A percentile compares a stretch with the other conserved stretches of the same genome.
Evolutionary conservation across 2,329 filamentous ascomycete genomes (phyloP).

Genomic region (Fusarium sp.): DNA sequence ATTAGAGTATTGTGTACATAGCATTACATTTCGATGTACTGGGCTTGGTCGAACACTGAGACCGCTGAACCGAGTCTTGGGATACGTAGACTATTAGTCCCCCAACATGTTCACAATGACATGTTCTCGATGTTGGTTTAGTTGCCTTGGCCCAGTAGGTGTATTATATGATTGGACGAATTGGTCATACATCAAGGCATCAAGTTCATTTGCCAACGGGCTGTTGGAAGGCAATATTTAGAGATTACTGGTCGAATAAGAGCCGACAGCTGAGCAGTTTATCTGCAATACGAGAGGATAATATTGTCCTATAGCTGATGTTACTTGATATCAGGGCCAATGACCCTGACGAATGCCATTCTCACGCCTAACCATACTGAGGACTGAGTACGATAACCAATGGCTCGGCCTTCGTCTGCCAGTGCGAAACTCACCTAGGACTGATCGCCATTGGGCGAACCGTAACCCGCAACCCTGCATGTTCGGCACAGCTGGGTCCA

Average conservation of each 20-base stretch:
- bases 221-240: background rate
- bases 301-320: background rate
- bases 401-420: background rate
- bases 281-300: background rate
- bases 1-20: too few species aligned
- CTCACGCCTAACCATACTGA: background rate
- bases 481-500: slow-evolving; percentile 6
- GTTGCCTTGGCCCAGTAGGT: background rate
- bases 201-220: background rate
- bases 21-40: too few species aligned
- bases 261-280: background rate
- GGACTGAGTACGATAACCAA: background rate
- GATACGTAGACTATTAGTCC: background rate
- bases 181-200: background rate
- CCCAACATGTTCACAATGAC: background rate
- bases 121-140: background rate
- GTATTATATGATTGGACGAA: background rate
- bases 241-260: background rate
- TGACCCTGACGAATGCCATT: background rate
- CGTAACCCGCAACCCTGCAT: slow-evolving; percentile 18
- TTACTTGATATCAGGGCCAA: background rate
- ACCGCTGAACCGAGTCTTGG: background rate
- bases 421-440: slow-evolving; percentile 3
- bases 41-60: too few species aligned
- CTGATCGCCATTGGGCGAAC: slow-evolving; percentile 25